Evolutionary conservation across 257 asterid species (phyloP), one percentile per base, ranked within the genome.

Genomic region (Solanum piurae): DNA sequence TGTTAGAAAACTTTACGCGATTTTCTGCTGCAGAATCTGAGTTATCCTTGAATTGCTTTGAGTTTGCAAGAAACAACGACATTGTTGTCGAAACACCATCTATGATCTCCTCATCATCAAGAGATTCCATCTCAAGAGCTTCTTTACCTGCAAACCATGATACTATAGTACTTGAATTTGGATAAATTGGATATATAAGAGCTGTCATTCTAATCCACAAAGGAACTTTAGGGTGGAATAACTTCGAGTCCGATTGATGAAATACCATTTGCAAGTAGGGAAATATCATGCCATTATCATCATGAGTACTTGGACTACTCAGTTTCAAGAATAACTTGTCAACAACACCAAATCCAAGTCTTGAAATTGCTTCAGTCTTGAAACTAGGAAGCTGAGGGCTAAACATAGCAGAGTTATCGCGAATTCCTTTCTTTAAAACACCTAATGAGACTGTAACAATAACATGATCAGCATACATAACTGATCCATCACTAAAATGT

Each of bases 141-240:
- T 96, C 98, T 68, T 94, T 88, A 6, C 99, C 99, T 2, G 98
- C 94, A 85, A 96, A 94, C 98, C 98, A 96, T 10, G 98, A 91
- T 10, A 96, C 64, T 2, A 94, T 88, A 3, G 90, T 91, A 60
- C 90, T 91, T 5, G 99, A 94, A 20, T 86, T 89, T 64, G 87
- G 84, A 83, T 96, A 94, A 49, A 96, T 91, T 64, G 98, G 99
- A 83, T 73, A 55, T 3, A 95, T 3, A 34, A 92, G 88, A 1
- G 97, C 91, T 18, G 99, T 92, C 86, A 87, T 94, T 64, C 98
- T 91, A 84, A 95, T 94, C 99, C 99, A 96, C 25, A 89, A 85
- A 0, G 99, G 99, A 37, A 94, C 93, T 73, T 91, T 88, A 16
- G 93, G 90, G 88, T 89, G 86, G 87, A 86, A 88, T 3, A 38